A percentile compares a stretch with the other conserved stretches of the same genome.
phyloP scores from a whole-genome alignment of 345 rosid species.

The Triadica sebifera region DNA sequence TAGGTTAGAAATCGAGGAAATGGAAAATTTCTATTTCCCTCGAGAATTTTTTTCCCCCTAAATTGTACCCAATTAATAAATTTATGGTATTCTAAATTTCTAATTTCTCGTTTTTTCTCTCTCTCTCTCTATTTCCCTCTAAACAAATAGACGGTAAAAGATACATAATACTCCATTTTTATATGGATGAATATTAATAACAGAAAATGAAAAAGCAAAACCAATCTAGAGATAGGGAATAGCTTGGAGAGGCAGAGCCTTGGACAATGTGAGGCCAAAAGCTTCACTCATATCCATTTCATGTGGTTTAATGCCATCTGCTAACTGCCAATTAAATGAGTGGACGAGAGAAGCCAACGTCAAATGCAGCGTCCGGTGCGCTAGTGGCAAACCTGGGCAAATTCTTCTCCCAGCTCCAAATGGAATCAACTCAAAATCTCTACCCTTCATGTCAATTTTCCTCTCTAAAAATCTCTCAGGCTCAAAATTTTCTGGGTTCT shows the following conservation, averaged over 20 bases:
- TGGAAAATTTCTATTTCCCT: too few relatives aligned
- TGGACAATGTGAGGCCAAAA: slow-evolving; percentile 34
- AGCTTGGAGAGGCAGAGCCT: slow-evolving; percentile 23
- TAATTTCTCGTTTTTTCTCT: too few relatives aligned
- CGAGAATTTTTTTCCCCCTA: too few relatives aligned
- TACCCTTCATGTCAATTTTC: slow-evolving; percentile 12
- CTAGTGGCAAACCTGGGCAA: slow-evolving; percentile 43
- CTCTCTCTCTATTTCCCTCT: too few relatives aligned
- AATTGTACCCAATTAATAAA: too few relatives aligned
- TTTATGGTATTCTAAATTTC: too few relatives aligned
- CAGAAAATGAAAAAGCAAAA: too few relatives aligned
- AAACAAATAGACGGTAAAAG: too few relatives aligned
- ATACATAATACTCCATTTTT: too few relatives aligned
- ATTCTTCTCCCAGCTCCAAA: slow-evolving; percentile 38
- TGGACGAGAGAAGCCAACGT: slow-evolving; percentile 43
- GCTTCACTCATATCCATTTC: slow-evolving; percentile 21
- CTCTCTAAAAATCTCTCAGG: slow-evolving; percentile 14
- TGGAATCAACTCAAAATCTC: slow-evolving; percentile 22
- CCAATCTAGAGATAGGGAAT: slow-evolving; percentile 14
- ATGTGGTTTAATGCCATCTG: slow-evolving; percentile 19
- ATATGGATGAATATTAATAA: too few relatives aligned
- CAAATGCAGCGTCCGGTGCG: slow-evolving; percentile 28
- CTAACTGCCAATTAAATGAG: slow-evolving; percentile 33
- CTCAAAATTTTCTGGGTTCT: background rate
- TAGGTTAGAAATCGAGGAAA: too few relatives aligned